Conservation (phyloP, 2,329 filamentous ascomycete genomes). For the Curvularia spicifera region DNA sequence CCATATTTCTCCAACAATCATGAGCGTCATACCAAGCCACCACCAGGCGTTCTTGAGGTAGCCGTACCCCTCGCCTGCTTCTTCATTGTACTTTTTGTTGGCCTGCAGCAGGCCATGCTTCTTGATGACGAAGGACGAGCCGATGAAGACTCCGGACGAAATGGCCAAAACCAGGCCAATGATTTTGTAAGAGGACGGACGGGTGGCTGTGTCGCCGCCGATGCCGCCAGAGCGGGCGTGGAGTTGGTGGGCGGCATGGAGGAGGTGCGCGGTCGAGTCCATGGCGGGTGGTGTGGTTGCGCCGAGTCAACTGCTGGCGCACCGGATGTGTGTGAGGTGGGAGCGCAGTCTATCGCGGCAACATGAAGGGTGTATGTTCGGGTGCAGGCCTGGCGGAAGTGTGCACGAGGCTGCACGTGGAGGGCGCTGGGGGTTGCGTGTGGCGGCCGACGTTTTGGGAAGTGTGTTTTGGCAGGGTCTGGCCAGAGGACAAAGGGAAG, state of each 20-base stretch:
- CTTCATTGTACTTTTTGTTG: conserved; percentile 95
- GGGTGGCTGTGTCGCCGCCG: conserved; percentile 38
- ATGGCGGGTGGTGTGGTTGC: conserved; percentile 42
- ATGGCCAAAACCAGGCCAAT: conserved; percentile 87
- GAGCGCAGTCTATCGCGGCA: conserved; percentile 15
- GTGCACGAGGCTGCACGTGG: conserved; percentile 18
- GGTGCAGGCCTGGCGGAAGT: not conserved
- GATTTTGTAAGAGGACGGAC: conserved; percentile 74
- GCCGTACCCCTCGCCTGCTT: conserved; percentile 93
- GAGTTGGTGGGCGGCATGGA: conserved; percentile 53
- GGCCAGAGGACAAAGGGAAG: conserved; percentile 11
- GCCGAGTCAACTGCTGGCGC: conserved; percentile 23
- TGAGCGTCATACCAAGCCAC: conserved; percentile 95
- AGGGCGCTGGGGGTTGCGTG: not conserved
- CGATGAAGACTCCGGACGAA: conserved; percentile 89
- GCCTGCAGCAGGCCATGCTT: conserved; percentile 90
- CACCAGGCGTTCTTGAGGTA: conserved; percentile 95
- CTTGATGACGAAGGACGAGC: conserved; percentile 92
- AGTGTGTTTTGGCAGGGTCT: conserved; percentile 29
- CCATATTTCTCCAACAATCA: conserved; percentile 92
- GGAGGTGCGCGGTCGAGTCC: conserved; percentile 51
- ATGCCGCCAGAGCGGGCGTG: conserved; percentile 53
- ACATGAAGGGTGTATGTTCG: conserved; percentile 20
- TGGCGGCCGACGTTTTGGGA: conserved; percentile 24
- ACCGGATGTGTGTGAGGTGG: conserved; percentile 14